phyloP scores from a whole-genome alignment of 495 filamentous ascomycete genomes.

The Xylaria acuta region DNA sequence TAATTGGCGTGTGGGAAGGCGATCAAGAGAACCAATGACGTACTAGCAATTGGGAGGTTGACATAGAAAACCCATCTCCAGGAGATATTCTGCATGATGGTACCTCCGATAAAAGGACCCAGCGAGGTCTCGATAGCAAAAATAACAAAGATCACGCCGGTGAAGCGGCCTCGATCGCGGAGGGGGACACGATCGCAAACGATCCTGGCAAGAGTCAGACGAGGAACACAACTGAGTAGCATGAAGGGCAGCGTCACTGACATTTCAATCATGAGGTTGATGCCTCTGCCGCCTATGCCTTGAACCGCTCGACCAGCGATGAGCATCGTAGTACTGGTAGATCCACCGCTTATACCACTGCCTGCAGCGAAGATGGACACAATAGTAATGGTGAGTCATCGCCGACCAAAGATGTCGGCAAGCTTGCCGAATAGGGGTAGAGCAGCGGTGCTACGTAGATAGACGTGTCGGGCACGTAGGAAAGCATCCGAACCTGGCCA shows the following conservation, averaged over 20 bases:
- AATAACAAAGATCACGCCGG: slow-evolving; percentile 57
- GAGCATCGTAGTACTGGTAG: slow-evolving; percentile 60
- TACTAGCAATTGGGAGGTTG: slow-evolving; percentile 41
- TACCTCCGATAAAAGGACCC: slow-evolving; percentile 74
- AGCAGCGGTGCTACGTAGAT: too few relatives aligned
- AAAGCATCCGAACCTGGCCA: too few relatives aligned
- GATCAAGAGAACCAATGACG: slow-evolving; percentile 30
- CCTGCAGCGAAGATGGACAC: slow-evolving; percentile 48
- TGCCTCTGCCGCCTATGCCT: slow-evolving; percentile 76
- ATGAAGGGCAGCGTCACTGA: too few relatives aligned
- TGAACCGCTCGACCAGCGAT: slow-evolving; percentile 75
- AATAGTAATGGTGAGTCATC: slow-evolving; percentile 38
- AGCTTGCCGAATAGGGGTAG: slow-evolving; percentile 40
- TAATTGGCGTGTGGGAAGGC: slow-evolving; percentile 38
- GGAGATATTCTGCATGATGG: slow-evolving; percentile 57
- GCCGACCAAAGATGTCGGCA: slow-evolving; percentile 53
- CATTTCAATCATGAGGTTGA: slow-evolving; percentile 76
- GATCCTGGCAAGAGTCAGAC: too few relatives aligned
- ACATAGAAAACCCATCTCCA: slow-evolving; percentile 50
- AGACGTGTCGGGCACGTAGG: too few relatives aligned
- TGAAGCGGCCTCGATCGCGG: slow-evolving; percentile 62
- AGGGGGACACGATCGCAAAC: slow-evolving; percentile 76
- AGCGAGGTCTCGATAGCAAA: slow-evolving; percentile 70
- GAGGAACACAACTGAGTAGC: too few relatives aligned
- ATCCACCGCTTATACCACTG: slow-evolving; percentile 48